phyloP scores from a whole-genome alignment of 2,329 filamentous ascomycete genomes.

The Rhytidhysteron rufulum region DNA sequence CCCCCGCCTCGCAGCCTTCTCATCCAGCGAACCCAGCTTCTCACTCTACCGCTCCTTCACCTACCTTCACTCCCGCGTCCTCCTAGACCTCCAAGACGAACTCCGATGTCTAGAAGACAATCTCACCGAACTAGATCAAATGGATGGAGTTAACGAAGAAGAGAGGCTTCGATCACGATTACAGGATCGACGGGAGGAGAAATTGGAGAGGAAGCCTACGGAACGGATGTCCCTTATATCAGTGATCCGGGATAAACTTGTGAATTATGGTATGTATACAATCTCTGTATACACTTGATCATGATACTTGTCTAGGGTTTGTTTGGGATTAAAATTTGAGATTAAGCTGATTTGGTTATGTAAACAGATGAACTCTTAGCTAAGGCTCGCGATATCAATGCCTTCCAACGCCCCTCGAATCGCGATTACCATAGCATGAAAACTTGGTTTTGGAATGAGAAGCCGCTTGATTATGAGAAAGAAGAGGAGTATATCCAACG shows the following conservation, averaged over 20 bases:
- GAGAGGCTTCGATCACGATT: slow-evolving; percentile 11
- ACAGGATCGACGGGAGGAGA: slow-evolving; percentile 8
- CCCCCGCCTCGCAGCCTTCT: slow-evolving; percentile 28
- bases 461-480: slow-evolving; percentile 20
- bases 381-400: slow-evolving; percentile 27
- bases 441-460: slow-evolving; percentile 23
- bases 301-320: too few relatives aligned
- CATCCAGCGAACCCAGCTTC: slow-evolving; percentile 32
- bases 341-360: neutral
- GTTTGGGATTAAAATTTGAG: neutral
- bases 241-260: slow-evolving; percentile 13
- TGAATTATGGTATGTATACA: slow-evolving; percentile 13
- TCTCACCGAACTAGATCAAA: slow-evolving; percentile 13
- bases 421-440: slow-evolving; percentile 30
- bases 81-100: slow-evolving; percentile 32
- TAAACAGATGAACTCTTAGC: slow-evolving; percentile 27
- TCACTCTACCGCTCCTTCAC: slow-evolving; percentile 32
- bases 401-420: slow-evolving; percentile 29
- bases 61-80: slow-evolving; percentile 31
- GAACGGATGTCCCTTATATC: slow-evolving; percentile 8
- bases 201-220: slow-evolving; percentile 7
- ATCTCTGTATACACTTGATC: too few relatives aligned
- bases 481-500: slow-evolving; percentile 24
- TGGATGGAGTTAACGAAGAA: slow-evolving; percentile 6
- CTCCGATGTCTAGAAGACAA: slow-evolving; percentile 25